Evolutionary conservation across 176 grass and related monocot species (phyloP), one percentile per base, ranked within the genome.

Genomic region (Areca catechu): DNA sequence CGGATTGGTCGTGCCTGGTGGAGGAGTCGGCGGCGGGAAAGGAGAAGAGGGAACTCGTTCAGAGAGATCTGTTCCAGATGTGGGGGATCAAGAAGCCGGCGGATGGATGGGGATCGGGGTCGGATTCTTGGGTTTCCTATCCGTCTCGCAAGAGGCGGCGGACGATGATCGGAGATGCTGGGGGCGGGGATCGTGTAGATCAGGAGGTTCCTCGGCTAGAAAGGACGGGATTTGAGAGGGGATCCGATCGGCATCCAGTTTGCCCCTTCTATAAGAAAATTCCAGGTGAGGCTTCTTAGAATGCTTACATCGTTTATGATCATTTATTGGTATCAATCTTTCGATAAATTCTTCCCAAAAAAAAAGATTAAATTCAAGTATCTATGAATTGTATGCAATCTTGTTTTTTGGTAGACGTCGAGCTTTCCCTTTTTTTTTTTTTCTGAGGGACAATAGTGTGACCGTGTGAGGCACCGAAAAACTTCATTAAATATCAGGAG

Each of bases 241-340:
- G 34, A 12, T 43, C 34, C 34, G 34, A 12, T 43, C 34, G 34
- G 4, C 71, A 64, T 3, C 65, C 51, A 0, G 19, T 20, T 20
- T 86, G 83, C 37, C 83, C 83, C 19, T 86, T 86, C 48, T 86
- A 86, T 62, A 86, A 86, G 64, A 81, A 82, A 57, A 74, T 86
- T 37, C 78, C 83, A 7, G 78, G 83, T 86, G 65, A 65, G 18
- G 34, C 10, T 43, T 43, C 9, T 12, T 43, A 43, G 9, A 43
- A 43, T 14, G 34, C 14, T 43, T 43, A 43, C 34, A 43, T 43
- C 27, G 27, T 29, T 10, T 43, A 43, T 43, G 34, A 43, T 43
- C 34, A 43, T 43, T 43, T 43, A 2, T 10, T 43, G 34, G 34
- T 2, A 2, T 9, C 34, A 43, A 43, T 43, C 34, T 43, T 43